A percentile compares a stretch with the other conserved stretches of the same genome.
Conservation (phyloP, 768 basidiomycete species). For the Termitomyces sp. region DNA sequence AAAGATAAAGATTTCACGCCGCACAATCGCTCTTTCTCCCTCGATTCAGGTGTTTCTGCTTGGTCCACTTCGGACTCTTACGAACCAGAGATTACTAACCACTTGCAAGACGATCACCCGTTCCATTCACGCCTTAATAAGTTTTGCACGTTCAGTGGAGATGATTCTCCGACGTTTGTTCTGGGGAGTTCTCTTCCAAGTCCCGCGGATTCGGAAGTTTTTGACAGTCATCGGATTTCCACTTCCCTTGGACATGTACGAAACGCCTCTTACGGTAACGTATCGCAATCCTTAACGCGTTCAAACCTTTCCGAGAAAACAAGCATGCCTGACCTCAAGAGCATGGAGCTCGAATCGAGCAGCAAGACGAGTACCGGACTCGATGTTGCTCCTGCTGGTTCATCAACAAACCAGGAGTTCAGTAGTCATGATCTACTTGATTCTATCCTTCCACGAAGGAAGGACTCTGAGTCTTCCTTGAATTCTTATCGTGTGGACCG, state of each 20-base stretch:
- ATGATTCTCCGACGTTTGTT: slow-evolving; percentile 43
- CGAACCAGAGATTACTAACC: slow-evolving; percentile 16
- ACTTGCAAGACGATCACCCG: slow-evolving; percentile 28
- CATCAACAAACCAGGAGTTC: slow-evolving; percentile 6
- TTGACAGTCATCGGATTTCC: slow-evolving; percentile 30
- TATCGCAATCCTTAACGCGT: slow-evolving; percentile 28
- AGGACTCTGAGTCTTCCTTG: slow-evolving; percentile 41
- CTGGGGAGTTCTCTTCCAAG: slow-evolving; percentile 52
- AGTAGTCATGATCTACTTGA: slow-evolving; percentile 26
- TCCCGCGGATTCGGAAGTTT: slow-evolving; percentile 50
- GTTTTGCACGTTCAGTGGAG: slow-evolving; percentile 32
- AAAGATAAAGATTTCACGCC: slow-evolving; percentile 33
- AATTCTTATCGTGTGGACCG: slow-evolving; percentile 20
- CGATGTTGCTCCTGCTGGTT: slow-evolving; percentile 6
- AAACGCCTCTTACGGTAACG: slow-evolving; percentile 46
- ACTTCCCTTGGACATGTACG: slow-evolving; percentile 28
- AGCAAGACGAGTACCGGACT: slow-evolving; percentile 21
- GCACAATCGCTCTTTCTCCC: slow-evolving; percentile 56
- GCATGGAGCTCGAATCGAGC: slow-evolving; percentile 34
- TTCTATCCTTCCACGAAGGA: slow-evolving; percentile 34
- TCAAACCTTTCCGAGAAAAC: slow-evolving; percentile 56
- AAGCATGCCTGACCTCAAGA: slow-evolving; percentile 81
- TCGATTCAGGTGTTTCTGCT: slow-evolving; percentile 51
- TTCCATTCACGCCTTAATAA: slow-evolving; percentile 45
- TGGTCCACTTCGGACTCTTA: slow-evolving; percentile 40